phyloP scores from a whole-genome alignment of 2,329 filamentous ascomycete genomes.

The Lasiodiplodia citricola region DNA sequence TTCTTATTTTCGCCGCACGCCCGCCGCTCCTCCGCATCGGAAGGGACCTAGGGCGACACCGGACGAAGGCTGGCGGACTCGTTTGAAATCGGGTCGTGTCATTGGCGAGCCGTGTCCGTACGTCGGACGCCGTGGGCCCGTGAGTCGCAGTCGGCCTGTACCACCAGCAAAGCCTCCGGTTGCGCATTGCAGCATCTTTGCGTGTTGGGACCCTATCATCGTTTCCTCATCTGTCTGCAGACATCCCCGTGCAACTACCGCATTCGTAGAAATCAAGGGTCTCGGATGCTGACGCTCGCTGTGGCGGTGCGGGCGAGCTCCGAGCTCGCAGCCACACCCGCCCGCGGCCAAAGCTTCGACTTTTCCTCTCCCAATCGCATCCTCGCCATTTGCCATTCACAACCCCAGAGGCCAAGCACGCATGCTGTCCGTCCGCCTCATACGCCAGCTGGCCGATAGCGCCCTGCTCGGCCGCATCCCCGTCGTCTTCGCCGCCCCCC shows the following conservation, averaged over 20 bases:
- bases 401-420: neutral
- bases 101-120: neutral
- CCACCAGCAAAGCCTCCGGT: too few species aligned
- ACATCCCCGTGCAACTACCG: too few species aligned
- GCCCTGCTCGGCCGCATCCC: constrained; percentile 34
- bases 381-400: neutral
- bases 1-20: neutral
- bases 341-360: neutral
- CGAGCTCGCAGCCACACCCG: constrained; percentile 21
- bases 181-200: too few species aligned
- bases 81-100: neutral
- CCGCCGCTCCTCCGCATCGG: neutral
- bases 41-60: neutral
- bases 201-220: too few species aligned
- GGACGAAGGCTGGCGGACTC: neutral
- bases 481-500: neutral
- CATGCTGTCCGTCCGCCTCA: constrained; percentile 46
- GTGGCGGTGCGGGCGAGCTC: constrained; percentile 18
- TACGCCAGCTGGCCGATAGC: constrained; percentile 44
- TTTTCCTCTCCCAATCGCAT: neutral
- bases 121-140: neutral
- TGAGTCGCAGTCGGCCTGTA: neutral
- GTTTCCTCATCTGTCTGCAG: too few species aligned
- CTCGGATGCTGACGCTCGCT: neutral
- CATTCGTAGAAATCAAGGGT: too few species aligned